Evolutionary conservation across 176 grass and related monocot species (phyloP), one percentile per base, ranked within the genome.

Genomic region (Eremochloa ophiuroides): DNA sequence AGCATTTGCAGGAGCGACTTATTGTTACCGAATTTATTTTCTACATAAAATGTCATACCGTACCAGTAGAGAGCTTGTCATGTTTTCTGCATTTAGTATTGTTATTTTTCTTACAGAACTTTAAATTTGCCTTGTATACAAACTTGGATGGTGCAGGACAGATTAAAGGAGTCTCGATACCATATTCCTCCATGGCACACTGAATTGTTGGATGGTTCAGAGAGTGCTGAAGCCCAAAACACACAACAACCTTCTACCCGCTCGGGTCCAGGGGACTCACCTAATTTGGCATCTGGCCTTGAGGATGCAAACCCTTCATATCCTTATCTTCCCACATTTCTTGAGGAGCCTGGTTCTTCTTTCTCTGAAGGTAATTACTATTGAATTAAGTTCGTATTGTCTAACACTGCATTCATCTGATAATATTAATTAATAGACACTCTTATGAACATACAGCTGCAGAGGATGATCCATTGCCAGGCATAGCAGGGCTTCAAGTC

Each of bases 271-370:
- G 92, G 79, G 78, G 83, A 62, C 74, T 86, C 92, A 46, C 73
- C 81, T 70, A 94, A 86, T 79, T 78, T 94, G 68, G 33, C 68
- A 86, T 81, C 89, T 71, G 91, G 83, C 28, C 46, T 83, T 14
- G 90, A 93, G 66, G 92, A 94, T 33, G 34, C 81, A 75, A 93
- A 91, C 56, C 66, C 90, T 35, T 72, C 79, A 69, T 93, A 86
- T 69, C 78, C 95, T 22, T 89, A 94, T 87, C 92, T 98, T 87
- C 95, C 95, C 51, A 92, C 95, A 35, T 90, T 98, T 41, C 78
- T 79, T 11, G 95, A 98, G 86, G 95, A 98, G 42, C 92, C 90
- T 73, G 78, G 83, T 71, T 98, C 95, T 81, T 94, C 95, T 79
- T 89, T 98, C 82, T 98, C 95, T 63, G 95, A 98, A 88, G 95